phyloP scores from a whole-genome alignment of 2,329 filamentous ascomycete genomes.

The Xylaria sp. region DNA sequence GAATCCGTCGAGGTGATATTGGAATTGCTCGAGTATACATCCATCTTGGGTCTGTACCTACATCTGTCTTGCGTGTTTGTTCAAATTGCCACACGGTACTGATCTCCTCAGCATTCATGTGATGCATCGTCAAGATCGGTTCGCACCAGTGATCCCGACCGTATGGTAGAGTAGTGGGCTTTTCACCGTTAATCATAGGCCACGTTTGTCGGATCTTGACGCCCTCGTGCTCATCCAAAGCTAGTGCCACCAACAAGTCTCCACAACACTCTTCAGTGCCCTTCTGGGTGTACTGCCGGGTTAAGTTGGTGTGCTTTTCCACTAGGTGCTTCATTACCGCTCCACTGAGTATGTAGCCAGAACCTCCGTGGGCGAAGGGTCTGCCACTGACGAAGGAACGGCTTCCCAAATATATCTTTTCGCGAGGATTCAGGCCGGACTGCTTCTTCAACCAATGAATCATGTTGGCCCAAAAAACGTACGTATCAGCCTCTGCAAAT shows the following conservation, averaged over 20 bases:
- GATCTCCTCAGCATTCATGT: slow-evolving; percentile 63
- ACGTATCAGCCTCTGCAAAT: slow-evolving; percentile 69
- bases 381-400: slow-evolving; percentile 57
- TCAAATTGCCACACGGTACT: slow-evolving; percentile 64
- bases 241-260: slow-evolving; percentile 62
- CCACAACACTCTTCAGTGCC: slow-evolving; percentile 61
- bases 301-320: slow-evolving; percentile 55
- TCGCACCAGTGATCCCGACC: slow-evolving; percentile 64
- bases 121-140: slow-evolving; percentile 67
- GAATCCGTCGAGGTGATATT: neutral
- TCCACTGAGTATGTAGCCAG: slow-evolving; percentile 65
- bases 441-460: slow-evolving; percentile 59
- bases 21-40: neutral
- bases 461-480: slow-evolving; percentile 65
- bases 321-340: slow-evolving; percentile 62
- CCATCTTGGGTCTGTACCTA: slow-evolving; percentile 44
- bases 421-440: slow-evolving; percentile 53
- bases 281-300: slow-evolving; percentile 58
- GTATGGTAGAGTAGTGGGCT: slow-evolving; percentile 61
- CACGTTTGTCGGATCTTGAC: slow-evolving; percentile 56
- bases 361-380: slow-evolving; percentile 67
- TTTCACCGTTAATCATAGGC: slow-evolving; percentile 67
- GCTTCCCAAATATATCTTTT: slow-evolving; percentile 63
- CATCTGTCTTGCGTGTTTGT: slow-evolving; percentile 57
- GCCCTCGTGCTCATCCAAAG: slow-evolving; percentile 57